Conservation (phyloP, 768 basidiomycete species). For the Xerocomus brunneocitrinus region DNA sequence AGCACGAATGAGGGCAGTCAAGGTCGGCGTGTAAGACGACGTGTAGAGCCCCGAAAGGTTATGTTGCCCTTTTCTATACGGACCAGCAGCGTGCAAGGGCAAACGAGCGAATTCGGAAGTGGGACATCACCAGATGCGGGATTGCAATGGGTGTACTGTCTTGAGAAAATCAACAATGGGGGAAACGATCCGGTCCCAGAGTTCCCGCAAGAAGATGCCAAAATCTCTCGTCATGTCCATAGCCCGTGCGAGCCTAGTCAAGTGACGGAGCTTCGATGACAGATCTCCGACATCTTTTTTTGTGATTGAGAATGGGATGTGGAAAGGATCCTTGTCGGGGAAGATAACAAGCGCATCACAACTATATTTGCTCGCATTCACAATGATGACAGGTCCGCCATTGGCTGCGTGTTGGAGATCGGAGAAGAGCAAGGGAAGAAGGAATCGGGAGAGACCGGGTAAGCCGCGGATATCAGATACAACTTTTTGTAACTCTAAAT, state of each 20-base stretch:
- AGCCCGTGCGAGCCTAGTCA: background rate
- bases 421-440: background rate
- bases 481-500: background rate
- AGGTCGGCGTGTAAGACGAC: constrained; percentile 16
- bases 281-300: background rate
- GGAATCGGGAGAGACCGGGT: background rate
- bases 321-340: background rate
- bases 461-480: background rate
- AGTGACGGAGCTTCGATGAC: background rate
- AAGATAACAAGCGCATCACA: background rate
- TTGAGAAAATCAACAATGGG: background rate
- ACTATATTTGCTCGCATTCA: constrained; percentile 22
- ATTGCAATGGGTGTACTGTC: background rate
- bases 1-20: constrained; percentile 7
- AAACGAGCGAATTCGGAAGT: constrained; percentile 6
- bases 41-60: constrained; percentile 8
- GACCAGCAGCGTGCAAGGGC: constrained; percentile 1
- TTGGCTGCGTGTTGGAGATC: background rate
- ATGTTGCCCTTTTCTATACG: background rate
- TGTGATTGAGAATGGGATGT: constrained; percentile 2
- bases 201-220: background rate
- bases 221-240: background rate
- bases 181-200: background rate
- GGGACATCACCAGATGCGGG: constrained; percentile 15
- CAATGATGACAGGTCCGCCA: constrained; percentile 19